Conservation (phyloP, 2,329 filamentous ascomycete genomes). For the Capronia coronata region DNA sequence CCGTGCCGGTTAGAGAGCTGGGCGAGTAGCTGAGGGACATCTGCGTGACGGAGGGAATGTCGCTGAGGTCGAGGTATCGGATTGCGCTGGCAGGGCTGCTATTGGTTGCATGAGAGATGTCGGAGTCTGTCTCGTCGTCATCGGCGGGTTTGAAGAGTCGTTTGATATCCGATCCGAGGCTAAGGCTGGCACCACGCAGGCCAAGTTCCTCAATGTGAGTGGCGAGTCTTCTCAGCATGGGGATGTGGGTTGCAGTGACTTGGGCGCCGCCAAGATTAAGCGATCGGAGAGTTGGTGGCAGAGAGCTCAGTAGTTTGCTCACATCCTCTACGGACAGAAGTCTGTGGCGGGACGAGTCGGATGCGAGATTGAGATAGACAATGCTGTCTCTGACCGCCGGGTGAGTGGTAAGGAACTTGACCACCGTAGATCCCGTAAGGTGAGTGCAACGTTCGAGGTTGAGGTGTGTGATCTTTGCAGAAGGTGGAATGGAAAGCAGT, state of each 20-base stretch:
- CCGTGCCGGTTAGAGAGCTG: constrained; percentile 52
- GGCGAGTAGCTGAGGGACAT: constrained; percentile 53
- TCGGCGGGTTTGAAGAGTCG: constrained; percentile 43
- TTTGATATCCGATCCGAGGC: constrained; percentile 56
- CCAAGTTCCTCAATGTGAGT: constrained; percentile 72
- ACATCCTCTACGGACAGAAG: constrained; percentile 62
- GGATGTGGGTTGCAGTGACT: constrained; percentile 59
- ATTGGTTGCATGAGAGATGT: constrained; percentile 38
- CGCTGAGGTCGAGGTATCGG: constrained; percentile 70
- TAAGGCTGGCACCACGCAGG: constrained; percentile 59
- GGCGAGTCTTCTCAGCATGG: constrained; percentile 57
- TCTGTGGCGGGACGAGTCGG: constrained; percentile 65
- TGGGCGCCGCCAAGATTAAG: constrained; percentile 69
- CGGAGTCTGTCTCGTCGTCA: constrained; percentile 38
- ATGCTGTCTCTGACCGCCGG: constrained; percentile 60
- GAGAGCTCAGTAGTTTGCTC: constrained; percentile 55
- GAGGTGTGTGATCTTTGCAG: constrained; percentile 67
- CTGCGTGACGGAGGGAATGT: constrained; percentile 54
- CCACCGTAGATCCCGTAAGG: constrained; percentile 59
- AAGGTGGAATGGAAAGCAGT: constrained; percentile 62
- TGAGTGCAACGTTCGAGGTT: constrained; percentile 70
- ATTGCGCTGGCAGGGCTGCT: constrained; percentile 40
- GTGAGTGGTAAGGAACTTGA: constrained; percentile 65
- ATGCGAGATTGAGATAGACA: constrained; percentile 65
- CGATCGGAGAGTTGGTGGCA: constrained; percentile 63